phyloP scores from a whole-genome alignment of 345 rosid genomes.

The Gossypium stocksii region DNA sequence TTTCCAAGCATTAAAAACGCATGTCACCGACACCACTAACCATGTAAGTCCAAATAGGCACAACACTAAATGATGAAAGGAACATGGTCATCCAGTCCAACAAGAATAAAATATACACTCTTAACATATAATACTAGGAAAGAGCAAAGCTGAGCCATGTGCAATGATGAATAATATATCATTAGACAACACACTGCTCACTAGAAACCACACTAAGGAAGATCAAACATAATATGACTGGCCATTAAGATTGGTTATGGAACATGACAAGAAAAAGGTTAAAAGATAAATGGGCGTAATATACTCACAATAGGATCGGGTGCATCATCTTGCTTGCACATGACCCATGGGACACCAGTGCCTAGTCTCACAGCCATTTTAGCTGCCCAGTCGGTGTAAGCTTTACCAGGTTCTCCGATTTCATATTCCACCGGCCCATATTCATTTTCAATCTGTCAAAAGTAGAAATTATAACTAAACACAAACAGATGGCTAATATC shows the following conservation, averaged over 20 bases:
- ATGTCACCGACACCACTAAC: constrained; percentile 7
- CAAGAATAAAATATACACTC: constrained; percentile 18
- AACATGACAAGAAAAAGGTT: constrained; percentile 25
- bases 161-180: constrained; percentile 30
- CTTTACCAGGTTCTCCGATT: constrained; percentile 60
- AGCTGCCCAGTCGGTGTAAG: constrained; percentile 90
- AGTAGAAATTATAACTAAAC: constrained; percentile 16
- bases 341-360: constrained; percentile 99
- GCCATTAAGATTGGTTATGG: constrained; percentile 22
- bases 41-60: constrained; percentile 9
- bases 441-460: constrained; percentile 89
- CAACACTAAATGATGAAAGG: constrained; percentile 14
- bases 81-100: constrained; percentile 19
- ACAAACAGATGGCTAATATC: neutral
- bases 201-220: constrained; percentile 23
- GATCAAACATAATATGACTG: constrained; percentile 31
- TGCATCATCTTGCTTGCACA: constrained; percentile 99
- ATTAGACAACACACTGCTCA: constrained; percentile 20
- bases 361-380: constrained; percentile 87
- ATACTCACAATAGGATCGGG: constrained; percentile 86
- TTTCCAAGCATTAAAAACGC: constrained; percentile 3
- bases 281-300: constrained; percentile 6
- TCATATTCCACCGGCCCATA: constrained; percentile 93
- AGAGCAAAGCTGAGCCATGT: constrained; percentile 35
- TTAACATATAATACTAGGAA: constrained; percentile 23